These are phyloP conservation scores for Panellus pusillus DNA, from an alignment of 768 basidiomycete genomes.

Conservation along the genomic window DNA sequence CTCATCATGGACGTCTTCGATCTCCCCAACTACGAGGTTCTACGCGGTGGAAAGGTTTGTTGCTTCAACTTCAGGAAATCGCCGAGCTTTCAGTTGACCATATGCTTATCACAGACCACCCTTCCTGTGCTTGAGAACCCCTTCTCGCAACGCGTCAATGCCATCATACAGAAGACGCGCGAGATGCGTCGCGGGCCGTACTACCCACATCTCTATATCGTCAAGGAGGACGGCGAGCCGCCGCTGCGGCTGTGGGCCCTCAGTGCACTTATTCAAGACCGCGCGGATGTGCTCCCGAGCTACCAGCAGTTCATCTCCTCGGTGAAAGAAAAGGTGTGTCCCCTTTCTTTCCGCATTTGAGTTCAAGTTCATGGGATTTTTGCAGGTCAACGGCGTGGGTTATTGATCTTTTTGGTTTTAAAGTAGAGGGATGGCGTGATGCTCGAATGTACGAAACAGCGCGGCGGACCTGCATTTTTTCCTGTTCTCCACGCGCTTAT, in stretches of 20 bases:
- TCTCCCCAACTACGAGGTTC: conserved; percentile 80
- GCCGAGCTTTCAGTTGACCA: conserved; percentile 1
- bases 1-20: conserved; percentile 93
- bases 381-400: conserved; percentile 31
- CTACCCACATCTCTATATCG: conserved; percentile 90
- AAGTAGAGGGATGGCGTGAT: conserved; percentile 10
- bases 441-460: conserved; percentile 7
- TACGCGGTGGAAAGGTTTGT: conserved; percentile 90
- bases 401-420: conserved; percentile 15
- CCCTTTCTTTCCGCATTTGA: not conserved
- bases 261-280: conserved; percentile 91
- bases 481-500: not conserved
- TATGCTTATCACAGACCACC: conserved; percentile 57
- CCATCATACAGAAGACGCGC: conserved; percentile 90
- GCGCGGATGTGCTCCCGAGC: conserved; percentile 91
- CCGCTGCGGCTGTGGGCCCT: conserved; percentile 94
- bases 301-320: conserved; percentile 93
- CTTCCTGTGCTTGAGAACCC: conserved; percentile 89
- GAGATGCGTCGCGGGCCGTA: conserved; percentile 93
- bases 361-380: not conserved
- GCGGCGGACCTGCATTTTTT: conserved; percentile 1
- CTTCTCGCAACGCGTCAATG: conserved; percentile 95
- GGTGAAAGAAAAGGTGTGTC: conserved; percentile 82
- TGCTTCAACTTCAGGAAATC: conserved; percentile 3
- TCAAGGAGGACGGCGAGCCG: conserved; percentile 98